Evolutionary conservation across 495 filamentous ascomycete species (phyloP).

Genomic region (Filosporella fistucella): DNA sequence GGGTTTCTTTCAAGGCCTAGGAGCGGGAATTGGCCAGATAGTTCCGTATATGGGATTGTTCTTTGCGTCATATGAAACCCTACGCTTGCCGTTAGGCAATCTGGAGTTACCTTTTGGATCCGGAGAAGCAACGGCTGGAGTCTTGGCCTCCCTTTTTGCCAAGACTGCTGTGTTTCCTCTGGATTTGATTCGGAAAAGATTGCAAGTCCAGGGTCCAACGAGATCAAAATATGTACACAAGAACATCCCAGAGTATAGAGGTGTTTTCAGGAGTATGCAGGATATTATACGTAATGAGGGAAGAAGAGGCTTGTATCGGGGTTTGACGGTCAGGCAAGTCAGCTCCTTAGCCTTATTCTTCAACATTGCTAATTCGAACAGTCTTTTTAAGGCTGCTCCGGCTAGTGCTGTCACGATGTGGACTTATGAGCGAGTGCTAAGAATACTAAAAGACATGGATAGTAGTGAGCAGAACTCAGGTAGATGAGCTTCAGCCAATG

Average conservation of each 20-base stretch:
- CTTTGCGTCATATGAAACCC: constrained; percentile 80
- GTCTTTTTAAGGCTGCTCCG: constrained; percentile 86
- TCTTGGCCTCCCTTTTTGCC: constrained; percentile 69
- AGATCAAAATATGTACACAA: constrained; percentile 71
- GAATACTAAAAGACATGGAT: constrained; percentile 33
- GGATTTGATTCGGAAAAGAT: constrained; percentile 86
- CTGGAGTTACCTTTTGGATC: constrained; percentile 67
- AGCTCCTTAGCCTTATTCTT: too few relatives aligned
- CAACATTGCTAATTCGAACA: too few relatives aligned
- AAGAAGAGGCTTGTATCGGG: constrained; percentile 76
- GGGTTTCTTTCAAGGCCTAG: constrained; percentile 85
- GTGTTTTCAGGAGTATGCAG: constrained; percentile 58
- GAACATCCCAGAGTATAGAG: constrained; percentile 81
- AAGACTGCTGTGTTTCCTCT: constrained; percentile 92
- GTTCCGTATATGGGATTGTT: constrained; percentile 96
- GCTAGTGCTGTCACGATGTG: constrained; percentile 97
- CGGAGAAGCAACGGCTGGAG: constrained; percentile 76
- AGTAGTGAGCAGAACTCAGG: too few relatives aligned
- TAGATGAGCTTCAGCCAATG: too few relatives aligned
- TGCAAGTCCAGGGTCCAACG: constrained; percentile 94
- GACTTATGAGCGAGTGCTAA: constrained; percentile 82
- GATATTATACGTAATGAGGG: constrained; percentile 71
- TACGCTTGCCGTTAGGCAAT: constrained; percentile 45
- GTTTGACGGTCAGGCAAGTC: constrained; percentile 71
- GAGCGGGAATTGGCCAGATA: constrained; percentile 77